phyloP scores from a whole-genome alignment of 177 flowering plant species.

The Vitis hybrid region DNA sequence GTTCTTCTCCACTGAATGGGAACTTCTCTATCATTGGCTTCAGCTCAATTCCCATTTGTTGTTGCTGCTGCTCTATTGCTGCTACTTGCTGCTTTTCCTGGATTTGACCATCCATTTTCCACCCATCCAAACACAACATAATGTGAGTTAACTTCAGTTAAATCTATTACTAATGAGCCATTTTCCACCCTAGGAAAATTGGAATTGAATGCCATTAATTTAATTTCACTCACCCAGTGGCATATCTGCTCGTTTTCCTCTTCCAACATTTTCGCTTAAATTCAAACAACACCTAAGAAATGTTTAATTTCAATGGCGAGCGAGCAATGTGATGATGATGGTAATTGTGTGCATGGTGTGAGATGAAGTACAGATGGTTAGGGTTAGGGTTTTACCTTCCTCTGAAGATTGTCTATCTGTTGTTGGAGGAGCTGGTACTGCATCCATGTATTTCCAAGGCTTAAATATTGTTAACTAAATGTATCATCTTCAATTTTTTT shows the following conservation, averaged over 20 bases:
- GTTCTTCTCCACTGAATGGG: slow-evolving; percentile 36
- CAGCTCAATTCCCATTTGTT: neutral
- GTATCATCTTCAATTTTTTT: too few species aligned
- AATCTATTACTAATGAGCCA: too few species aligned
- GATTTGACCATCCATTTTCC: slow-evolving; percentile 11
- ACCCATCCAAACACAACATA: too few species aligned
- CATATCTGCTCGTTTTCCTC: slow-evolving; percentile 49
- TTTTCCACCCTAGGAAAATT: too few species aligned
- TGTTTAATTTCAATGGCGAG: neutral
- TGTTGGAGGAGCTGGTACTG: slow-evolving; percentile 58
- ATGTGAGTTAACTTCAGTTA: too few species aligned
- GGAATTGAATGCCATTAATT: too few species aligned
- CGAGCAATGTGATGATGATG: neutral
- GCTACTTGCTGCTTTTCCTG: slow-evolving; percentile 19
- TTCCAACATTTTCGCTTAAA: slow-evolving; percentile 49
- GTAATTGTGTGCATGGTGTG: too few species aligned
- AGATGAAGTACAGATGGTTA: too few species aligned
- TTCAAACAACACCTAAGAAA: neutral
- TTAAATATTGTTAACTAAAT: too few species aligned
- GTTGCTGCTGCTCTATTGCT: slow-evolving; percentile 8
- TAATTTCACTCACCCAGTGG: slow-evolving; percentile 35
- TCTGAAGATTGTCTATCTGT: slow-evolving; percentile 58
- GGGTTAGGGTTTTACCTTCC: slow-evolving; percentile 35
- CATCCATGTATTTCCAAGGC: neutral
- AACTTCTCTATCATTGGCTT: slow-evolving; percentile 23